Percentiles rank a stretch among this genome's conserved stretches.
These are phyloP conservation scores for Epithemia pelagica DNA, from an alignment of 108 stramenopile genomes.

Conservation along the genomic window DNA sequence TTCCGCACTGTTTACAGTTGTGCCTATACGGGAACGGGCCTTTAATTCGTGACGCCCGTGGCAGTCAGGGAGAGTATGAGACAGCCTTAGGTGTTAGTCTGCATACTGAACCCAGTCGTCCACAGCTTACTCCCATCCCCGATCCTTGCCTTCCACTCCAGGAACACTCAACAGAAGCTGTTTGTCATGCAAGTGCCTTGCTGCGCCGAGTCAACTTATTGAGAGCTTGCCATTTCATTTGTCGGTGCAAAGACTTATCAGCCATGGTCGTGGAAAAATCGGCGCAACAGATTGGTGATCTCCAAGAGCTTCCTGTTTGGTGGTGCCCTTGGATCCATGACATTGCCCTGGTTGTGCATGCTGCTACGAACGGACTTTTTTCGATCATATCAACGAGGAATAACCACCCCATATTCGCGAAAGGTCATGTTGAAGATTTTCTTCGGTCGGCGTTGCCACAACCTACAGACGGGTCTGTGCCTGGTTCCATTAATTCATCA, in stretches of 20 bases:
- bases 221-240: slow-evolving; percentile 44
- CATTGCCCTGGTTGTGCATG: slow-evolving; percentile 53
- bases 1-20: slow-evolving; percentile 74
- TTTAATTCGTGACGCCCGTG: slow-evolving; percentile 25
- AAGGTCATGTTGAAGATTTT: slow-evolving; percentile 16
- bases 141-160: slow-evolving; percentile 59
- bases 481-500: background rate
- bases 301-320: slow-evolving; percentile 70
- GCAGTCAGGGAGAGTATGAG: slow-evolving; percentile 41
- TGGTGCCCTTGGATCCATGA: slow-evolving; percentile 85
- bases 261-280: slow-evolving; percentile 7
- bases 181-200: slow-evolving; percentile 53
- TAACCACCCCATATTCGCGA: slow-evolving; percentile 16
- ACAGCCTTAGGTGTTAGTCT: slow-evolving; percentile 35
- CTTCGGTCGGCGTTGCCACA: slow-evolving; percentile 4
- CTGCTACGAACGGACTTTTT: slow-evolving; percentile 52
- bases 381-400: slow-evolving; percentile 28
- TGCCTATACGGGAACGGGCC: slow-evolving; percentile 52
- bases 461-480: background rate
- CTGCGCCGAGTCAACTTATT: slow-evolving; percentile 56
- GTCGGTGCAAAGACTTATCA: slow-evolving; percentile 30
- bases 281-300: slow-evolving; percentile 26
- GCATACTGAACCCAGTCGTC: slow-evolving; percentile 33
- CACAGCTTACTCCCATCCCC: slow-evolving; percentile 47
- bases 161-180: slow-evolving; percentile 67